Evolutionary conservation across 2,329 filamentous ascomycete genomes (phyloP).

Genomic region (Eurotiales sp.): DNA sequence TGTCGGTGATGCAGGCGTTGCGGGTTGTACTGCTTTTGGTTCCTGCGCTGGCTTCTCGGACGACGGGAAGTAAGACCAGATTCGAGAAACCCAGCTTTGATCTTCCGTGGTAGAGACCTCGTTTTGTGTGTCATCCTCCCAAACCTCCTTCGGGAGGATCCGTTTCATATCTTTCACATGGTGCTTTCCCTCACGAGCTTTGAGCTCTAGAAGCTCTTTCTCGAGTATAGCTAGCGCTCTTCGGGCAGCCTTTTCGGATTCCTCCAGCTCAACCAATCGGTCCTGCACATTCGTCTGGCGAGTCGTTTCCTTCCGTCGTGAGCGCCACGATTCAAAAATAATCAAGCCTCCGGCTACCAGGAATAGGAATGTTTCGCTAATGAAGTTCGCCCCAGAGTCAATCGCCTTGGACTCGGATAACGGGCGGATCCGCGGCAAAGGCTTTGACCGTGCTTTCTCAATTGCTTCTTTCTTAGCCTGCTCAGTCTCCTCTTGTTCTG

Average conservation of each 20-base stretch:
- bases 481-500: conserved; percentile 41
- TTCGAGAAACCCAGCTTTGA: conserved; percentile 30
- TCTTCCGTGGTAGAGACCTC: conserved; percentile 21
- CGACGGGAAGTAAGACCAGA: conserved; percentile 32
- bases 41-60: conserved; percentile 3
- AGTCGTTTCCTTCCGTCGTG: conserved; percentile 57
- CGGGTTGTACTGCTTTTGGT: background rate
- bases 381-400: conserved; percentile 66
- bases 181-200: conserved; percentile 34
- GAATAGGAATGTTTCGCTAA: conserved; percentile 65
- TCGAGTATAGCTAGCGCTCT: conserved; percentile 43
- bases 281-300: conserved; percentile 59
- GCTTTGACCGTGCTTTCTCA: conserved; percentile 46
- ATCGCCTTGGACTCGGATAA: conserved; percentile 66
- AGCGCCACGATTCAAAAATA: conserved; percentile 59
- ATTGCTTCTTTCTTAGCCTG: conserved; percentile 37
- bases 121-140: conserved; percentile 31
- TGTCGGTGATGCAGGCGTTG: background rate
- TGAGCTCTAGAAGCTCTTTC: conserved; percentile 42
- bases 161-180: conserved; percentile 24
- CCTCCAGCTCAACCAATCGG: conserved; percentile 55
- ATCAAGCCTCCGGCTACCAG: conserved; percentile 60
- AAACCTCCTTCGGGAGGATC: conserved; percentile 40
- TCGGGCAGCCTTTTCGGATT: conserved; percentile 41
- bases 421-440: conserved; percentile 57